A percentile compares a stretch with the other conserved stretches of the same genome.
Conservation (phyloP, 352 stramenopile genomes). For the Phytophthora ramorum region DNA sequence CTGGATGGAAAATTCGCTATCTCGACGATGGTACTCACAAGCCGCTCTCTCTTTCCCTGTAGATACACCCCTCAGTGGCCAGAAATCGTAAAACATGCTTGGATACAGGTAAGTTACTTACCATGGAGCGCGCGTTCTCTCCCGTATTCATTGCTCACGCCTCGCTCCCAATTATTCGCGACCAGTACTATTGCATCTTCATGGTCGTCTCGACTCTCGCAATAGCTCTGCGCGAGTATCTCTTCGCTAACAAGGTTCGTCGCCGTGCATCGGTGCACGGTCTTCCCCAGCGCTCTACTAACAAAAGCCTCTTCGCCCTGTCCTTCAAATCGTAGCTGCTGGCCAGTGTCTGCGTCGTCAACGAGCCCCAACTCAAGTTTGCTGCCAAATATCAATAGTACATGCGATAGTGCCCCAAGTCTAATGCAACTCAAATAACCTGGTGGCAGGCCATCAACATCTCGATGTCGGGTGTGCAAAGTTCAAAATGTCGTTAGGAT, state of each 20-base stretch:
- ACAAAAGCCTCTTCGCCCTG: not conserved
- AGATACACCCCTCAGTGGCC: slow-evolving; percentile 68
- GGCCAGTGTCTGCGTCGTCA: slow-evolving; percentile 39
- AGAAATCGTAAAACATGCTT: slow-evolving; percentile 68
- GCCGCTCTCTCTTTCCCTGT: not conserved
- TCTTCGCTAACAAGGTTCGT: slow-evolving; percentile 52
- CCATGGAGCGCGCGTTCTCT: not conserved
- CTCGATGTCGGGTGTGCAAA: too few species aligned
- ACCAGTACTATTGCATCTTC: slow-evolving; percentile 59
- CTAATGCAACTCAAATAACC: slow-evolving; percentile 11
- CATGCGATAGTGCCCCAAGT: not conserved
- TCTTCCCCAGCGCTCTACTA: not conserved
- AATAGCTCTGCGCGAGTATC: slow-evolving; percentile 42
- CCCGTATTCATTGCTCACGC: not conserved
- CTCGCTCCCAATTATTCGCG: not conserved
- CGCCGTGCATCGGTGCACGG: not conserved
- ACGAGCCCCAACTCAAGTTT: slow-evolving; percentile 27
- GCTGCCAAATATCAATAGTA: slow-evolving; percentile 19
- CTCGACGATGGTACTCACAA: not conserved
- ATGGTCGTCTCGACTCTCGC: slow-evolving; percentile 40
- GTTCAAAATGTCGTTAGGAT: too few species aligned
- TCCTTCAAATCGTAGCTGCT: slow-evolving; percentile 25
- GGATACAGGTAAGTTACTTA: slow-evolving; percentile 63
- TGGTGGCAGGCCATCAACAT: not conserved
- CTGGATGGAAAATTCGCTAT: not conserved